Conservation (phyloP, 164 flowering plant genomes). For the Brasenia schreberi region DNA sequence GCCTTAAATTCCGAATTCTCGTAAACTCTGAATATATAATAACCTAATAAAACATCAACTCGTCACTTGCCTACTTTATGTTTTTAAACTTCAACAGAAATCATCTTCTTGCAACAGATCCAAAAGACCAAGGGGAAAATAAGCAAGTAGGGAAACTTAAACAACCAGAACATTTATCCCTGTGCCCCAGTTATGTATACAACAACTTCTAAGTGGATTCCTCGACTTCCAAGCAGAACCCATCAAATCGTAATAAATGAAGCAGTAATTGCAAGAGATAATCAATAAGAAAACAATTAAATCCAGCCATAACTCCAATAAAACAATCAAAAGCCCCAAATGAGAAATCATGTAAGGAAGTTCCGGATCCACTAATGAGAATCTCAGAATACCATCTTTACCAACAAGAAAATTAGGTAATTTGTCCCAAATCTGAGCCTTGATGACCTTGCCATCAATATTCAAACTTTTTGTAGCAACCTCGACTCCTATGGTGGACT, state of each 20-base stretch:
- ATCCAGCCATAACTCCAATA: too few species aligned
- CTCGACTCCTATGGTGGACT: conserved; percentile 65
- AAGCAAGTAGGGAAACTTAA: background rate
- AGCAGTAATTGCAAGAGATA: too few species aligned
- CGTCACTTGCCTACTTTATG: background rate
- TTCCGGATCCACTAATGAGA: too few species aligned
- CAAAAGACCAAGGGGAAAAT: background rate
- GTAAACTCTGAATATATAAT: background rate
- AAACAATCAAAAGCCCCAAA: too few species aligned
- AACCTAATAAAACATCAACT: background rate
- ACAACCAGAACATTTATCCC: too few species aligned
- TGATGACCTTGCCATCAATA: conserved; percentile 40
- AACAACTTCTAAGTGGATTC: background rate
- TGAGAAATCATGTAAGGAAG: too few species aligned
- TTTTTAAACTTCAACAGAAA: background rate
- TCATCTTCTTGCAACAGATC: background rate
- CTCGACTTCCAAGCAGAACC: background rate
- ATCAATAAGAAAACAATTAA: too few species aligned
- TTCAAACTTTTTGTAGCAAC: conserved; percentile 54
- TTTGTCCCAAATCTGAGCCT: conserved; percentile 43
- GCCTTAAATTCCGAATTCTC: background rate
- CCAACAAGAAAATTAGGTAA: background rate
- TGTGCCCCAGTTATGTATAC: too few species aligned
- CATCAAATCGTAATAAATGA: background rate
- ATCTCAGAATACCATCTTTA: too few species aligned